These are phyloP conservation scores for Aspergillus uvarum DNA, from an alignment of 2,329 filamentous ascomycete genomes.

Conservation along the genomic window DNA sequence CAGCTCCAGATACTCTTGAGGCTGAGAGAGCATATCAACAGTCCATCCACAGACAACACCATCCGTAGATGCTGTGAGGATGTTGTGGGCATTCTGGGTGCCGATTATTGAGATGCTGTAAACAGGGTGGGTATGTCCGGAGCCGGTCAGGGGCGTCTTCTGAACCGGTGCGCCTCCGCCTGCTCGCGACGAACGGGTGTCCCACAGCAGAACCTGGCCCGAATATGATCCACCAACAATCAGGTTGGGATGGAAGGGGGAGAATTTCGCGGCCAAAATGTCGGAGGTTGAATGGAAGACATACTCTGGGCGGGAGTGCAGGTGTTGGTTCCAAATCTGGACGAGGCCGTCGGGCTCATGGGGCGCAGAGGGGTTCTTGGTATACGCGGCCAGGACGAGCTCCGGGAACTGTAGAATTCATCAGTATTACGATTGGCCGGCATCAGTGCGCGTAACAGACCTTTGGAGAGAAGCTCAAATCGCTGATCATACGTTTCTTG, in stretches of 20 bases:
- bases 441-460: constrained; percentile 36
- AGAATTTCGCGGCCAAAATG: constrained; percentile 92
- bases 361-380: constrained; percentile 92
- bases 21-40: constrained; percentile 95
- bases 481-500: constrained; percentile 95
- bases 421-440: not conserved
- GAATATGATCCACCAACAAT: constrained; percentile 96
- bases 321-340: constrained; percentile 94
- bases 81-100: constrained; percentile 98
- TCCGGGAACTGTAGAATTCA: constrained; percentile 67
- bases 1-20: constrained; percentile 88
- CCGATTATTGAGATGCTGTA: constrained; percentile 95
- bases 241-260: constrained; percentile 95
- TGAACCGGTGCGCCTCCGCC: constrained; percentile 71
- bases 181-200: constrained; percentile 82
- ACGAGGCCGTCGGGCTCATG: constrained; percentile 92
- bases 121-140: constrained; percentile 92
- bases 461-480: constrained; percentile 92
- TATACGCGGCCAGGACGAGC: constrained; percentile 89
- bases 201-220: constrained; percentile 94
- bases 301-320: constrained; percentile 92
- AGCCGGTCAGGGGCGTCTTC: constrained; percentile 92
- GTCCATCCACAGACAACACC: constrained; percentile 97
- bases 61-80: constrained; percentile 94
- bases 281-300: constrained; percentile 96